Conservation (phyloP, 768 basidiomycete species). For the Lactarius indigo region DNA sequence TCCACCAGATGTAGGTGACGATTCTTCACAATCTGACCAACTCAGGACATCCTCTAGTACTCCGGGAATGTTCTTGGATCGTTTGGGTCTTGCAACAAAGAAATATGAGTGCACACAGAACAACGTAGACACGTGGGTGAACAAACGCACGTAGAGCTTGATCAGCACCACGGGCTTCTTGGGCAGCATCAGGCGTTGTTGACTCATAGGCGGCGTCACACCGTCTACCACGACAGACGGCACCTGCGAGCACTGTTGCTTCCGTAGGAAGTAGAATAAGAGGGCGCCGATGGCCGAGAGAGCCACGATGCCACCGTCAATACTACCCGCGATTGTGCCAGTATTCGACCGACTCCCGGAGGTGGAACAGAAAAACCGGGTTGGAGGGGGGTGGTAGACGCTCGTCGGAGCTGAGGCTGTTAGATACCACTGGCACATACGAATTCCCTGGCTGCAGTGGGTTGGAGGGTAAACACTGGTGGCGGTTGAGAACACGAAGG, state of each 20-base stretch:
- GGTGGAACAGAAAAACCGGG: background rate
- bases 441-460: background rate
- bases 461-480: background rate
- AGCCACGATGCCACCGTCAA: background rate
- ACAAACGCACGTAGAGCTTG: constrained; percentile 17
- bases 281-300: background rate
- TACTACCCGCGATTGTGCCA: background rate
- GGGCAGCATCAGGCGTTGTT: too few species aligned
- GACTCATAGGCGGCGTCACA: too few species aligned
- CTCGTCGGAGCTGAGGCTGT: background rate
- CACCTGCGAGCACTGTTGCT: background rate
- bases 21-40: too few species aligned
- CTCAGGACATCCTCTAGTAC: too few species aligned
- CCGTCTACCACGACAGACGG: background rate
- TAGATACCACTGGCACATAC: constrained; percentile 2
- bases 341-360: background rate
- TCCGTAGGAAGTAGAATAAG: background rate
- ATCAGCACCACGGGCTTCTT: background rate
- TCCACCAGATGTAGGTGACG: too few species aligned
- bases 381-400: background rate
- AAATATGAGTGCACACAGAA: too few species aligned
- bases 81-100: too few species aligned
- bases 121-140: too few species aligned
- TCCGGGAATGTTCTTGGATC: too few species aligned
- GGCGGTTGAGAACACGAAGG: background rate